Evolutionary conservation across 164 flowering plant species (phyloP), one percentile per base, ranked within the genome.

Genomic region (Amborella trichopoda): DNA sequence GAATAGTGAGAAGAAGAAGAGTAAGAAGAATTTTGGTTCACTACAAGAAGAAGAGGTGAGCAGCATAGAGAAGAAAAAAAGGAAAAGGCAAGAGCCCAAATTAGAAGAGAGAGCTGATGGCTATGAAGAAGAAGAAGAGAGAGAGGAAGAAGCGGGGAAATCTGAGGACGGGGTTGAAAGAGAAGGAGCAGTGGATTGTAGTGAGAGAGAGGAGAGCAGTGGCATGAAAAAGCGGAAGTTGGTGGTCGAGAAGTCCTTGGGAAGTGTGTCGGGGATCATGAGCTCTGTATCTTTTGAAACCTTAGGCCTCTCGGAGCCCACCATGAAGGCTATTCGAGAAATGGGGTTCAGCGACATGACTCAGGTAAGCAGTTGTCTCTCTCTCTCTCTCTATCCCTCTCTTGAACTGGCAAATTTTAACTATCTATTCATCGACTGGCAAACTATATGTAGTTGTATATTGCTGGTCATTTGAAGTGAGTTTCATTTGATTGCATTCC

Each of bases 311-410:
- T 87, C 96, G 10, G 82, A 87, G 20, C 72, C 48, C 12, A 84
- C 99, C 8, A 62, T 67, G 66, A 73, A 71, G 20, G 83, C 95
- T 2, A 87, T 91, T 17, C 40, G 65, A 50, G 93, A 77, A 18
- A 72, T 82, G 77, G 78, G 82, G 0, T 91, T 91, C 44, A 43
- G 60, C 58, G 49, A 77, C 55, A 84, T 87, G 93, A 87, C 96
- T 51, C 78, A 84, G 95, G 98, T 90, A 50, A 27, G 13, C 10
- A 34, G 5, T 22, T 34, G 28, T 33, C 5, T 13, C 48, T n/a
- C n/a, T n/a, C n/a, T n/a, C n/a, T n/a, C n/a, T n/a, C n/a, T n/a
- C n/a, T n/a, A n/a, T n/a, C n/a, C n/a, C n/a, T n/a, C n/a, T n/a
- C n/a, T n/a, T n/a, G n/a, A n/a, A n/a, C n/a, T n/a, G n/a, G n/a